Percentiles rank a stretch among this genome's conserved stretches.
Evolutionary conservation across 345 rosid genomes (phyloP).

Genomic region (Euphorbia lathyris): DNA sequence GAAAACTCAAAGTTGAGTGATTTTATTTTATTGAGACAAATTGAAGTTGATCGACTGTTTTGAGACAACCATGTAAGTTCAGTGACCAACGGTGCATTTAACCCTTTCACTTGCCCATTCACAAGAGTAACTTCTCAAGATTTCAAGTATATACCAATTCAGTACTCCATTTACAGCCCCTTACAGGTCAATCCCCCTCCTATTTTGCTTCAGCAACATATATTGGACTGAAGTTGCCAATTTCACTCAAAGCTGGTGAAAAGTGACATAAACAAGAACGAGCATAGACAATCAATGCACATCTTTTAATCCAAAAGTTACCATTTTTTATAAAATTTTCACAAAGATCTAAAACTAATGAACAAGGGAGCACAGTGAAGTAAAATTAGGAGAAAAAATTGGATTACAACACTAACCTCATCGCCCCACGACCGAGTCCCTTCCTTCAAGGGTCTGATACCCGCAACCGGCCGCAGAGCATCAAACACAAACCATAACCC

Average conservation of each 20-base stretch:
- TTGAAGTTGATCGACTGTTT: too few relatives aligned
- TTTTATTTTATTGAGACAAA: too few relatives aligned
- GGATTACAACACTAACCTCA: conserved; percentile 53
- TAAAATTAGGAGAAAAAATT: conserved; percentile 9
- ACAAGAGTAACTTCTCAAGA: neutral
- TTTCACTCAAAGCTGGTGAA: conserved; percentile 2
- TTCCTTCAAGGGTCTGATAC: conserved; percentile 80
- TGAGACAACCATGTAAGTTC: too few relatives aligned
- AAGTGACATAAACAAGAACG: conserved; percentile 8
- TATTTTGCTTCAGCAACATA: neutral
- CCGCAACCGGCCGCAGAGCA: conserved; percentile 49
- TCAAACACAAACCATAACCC: conserved; percentile 54
- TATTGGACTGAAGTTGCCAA: neutral
- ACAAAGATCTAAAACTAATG: conserved; percentile 9
- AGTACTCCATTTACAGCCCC: neutral
- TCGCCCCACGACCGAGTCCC: conserved; percentile 90
- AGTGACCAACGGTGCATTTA: too few relatives aligned
- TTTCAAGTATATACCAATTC: neutral
- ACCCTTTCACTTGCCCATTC: neutral
- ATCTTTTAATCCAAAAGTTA: conserved; percentile 11
- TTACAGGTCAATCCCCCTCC: neutral
- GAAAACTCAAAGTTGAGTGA: too few relatives aligned
- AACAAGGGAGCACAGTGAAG: conserved; percentile 6
- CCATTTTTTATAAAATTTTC: neutral
- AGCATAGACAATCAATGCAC: conserved; percentile 17